phyloP scores from a whole-genome alignment of 805 yeast species.

The Yamadazyma paraphyllophila region DNA sequence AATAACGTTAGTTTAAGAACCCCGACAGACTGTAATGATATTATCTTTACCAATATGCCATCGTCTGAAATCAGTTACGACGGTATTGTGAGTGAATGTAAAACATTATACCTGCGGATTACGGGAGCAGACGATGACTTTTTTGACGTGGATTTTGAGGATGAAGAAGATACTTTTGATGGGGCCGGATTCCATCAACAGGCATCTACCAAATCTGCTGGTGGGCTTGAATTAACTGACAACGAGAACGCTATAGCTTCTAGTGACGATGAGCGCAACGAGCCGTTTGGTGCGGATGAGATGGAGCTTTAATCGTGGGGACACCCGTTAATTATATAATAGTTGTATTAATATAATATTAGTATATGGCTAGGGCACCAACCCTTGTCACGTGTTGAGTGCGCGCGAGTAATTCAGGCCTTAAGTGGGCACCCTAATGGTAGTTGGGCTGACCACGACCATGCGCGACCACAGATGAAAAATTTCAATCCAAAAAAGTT shows the following conservation, averaged over 20 bases:
- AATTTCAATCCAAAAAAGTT: slow-evolving; percentile 10
- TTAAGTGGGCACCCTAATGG: slow-evolving; percentile 2
- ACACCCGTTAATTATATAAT: too few relatives aligned
- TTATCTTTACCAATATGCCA: slow-evolving; percentile 58
- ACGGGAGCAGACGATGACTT: slow-evolving; percentile 96
- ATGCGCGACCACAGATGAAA: slow-evolving; percentile 2
- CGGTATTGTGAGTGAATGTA: slow-evolving; percentile 82
- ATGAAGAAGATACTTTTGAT: slow-evolving; percentile 64
- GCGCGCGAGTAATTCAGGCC: too few relatives aligned
- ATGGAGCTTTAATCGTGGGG: slow-evolving; percentile 35
- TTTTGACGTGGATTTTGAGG: slow-evolving; percentile 94
- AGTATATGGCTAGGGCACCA: slow-evolving; percentile 14
- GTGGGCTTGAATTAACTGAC: slow-evolving; percentile 8
- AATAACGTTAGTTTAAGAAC: slow-evolving; percentile 23
- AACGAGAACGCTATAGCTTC: slow-evolving; percentile 36
- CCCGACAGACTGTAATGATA: slow-evolving; percentile 42
- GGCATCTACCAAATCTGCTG: slow-evolving; percentile 2
- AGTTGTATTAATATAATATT: not conserved
- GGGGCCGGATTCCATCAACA: slow-evolving; percentile 17
- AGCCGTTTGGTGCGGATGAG: slow-evolving; percentile 44
- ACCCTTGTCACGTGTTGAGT: slow-evolving; percentile 13
- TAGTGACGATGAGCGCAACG: slow-evolving; percentile 39
- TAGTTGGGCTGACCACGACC: not conserved
- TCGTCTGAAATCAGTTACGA: slow-evolving; percentile 87
- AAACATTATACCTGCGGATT: slow-evolving; percentile 66